phyloP scores from a whole-genome alignment of 768 basidiomycete genomes.

The Pleurotus platypus region DNA sequence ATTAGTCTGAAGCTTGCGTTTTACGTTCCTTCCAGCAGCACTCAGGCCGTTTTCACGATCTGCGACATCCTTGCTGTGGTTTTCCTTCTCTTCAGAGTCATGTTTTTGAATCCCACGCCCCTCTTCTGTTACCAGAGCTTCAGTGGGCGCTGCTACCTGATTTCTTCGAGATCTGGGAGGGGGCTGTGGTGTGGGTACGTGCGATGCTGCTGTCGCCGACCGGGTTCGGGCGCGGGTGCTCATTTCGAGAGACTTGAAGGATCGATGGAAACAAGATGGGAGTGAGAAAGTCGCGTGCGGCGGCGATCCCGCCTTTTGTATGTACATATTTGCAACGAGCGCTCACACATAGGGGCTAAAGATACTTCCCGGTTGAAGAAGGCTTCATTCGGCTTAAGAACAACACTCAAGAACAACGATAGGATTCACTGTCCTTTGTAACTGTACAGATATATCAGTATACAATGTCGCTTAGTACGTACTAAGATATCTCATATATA shows the following conservation, averaged over 20 bases:
- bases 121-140: constrained; percentile 1
- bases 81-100: constrained; percentile 22
- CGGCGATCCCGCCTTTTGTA: not conserved
- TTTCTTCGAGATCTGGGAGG: constrained; percentile 5
- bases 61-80: constrained; percentile 16
- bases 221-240: constrained; percentile 44
- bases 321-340: not conserved
- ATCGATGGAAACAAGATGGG: not conserved
- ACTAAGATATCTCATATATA: no score
- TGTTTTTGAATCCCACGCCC: constrained; percentile 7
- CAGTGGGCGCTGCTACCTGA: constrained; percentile 2
- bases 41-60: constrained; percentile 15
- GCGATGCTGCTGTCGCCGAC: constrained; percentile 23
- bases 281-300: not conserved
- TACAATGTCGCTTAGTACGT: no score
- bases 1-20: constrained; percentile 4
- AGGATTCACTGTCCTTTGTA: no score
- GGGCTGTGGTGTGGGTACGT: not conserved
- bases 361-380: no score
- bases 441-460: no score
- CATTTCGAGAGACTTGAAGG: constrained; percentile 23
- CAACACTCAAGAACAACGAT: no score
- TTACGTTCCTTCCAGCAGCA: constrained; percentile 14
- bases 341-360: not conserved
- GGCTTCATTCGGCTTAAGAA: no score